Evolutionary conservation across 2,329 filamentous ascomycete species (phyloP).

Genomic region (Thermoascus crustaceus): DNA sequence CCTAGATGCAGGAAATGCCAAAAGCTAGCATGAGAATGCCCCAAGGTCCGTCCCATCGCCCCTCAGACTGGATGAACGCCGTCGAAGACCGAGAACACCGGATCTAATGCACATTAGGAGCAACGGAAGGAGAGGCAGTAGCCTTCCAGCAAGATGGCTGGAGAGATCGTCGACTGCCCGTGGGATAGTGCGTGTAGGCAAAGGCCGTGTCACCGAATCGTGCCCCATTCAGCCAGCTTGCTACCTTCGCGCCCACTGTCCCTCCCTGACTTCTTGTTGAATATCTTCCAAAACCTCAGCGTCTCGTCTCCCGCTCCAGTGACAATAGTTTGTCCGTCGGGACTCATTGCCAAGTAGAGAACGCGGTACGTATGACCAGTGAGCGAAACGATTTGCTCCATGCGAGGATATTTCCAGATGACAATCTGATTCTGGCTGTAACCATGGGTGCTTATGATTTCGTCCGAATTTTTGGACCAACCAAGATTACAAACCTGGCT

Average conservation of each 20-base stretch:
- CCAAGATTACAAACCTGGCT: slow-evolving; percentile 98
- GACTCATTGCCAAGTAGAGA: slow-evolving; percentile 93
- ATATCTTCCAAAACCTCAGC: slow-evolving; percentile 91
- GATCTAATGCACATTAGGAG: slow-evolving; percentile 21
- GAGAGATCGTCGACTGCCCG: neutral
- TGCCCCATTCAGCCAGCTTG: slow-evolving; percentile 68
- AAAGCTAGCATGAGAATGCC: slow-evolving; percentile 16
- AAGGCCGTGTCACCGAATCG: slow-evolving; percentile 54
- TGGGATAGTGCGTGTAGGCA: neutral
- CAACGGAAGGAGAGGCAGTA: slow-evolving; percentile 12
- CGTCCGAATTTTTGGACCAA: slow-evolving; percentile 96
- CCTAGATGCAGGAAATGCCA: slow-evolving; percentile 23
- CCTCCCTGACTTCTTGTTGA: slow-evolving; percentile 69
- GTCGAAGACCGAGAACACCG: slow-evolving; percentile 22
- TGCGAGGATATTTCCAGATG: slow-evolving; percentile 97
- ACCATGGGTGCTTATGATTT: slow-evolving; percentile 93
- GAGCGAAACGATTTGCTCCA: slow-evolving; percentile 91
- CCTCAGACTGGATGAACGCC: slow-evolving; percentile 17
- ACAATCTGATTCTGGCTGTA: slow-evolving; percentile 99
- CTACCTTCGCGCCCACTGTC: slow-evolving; percentile 58
- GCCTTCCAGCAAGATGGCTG: neutral
- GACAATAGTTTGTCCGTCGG: slow-evolving; percentile 85
- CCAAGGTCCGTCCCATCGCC: slow-evolving; percentile 12
- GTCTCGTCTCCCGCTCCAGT: slow-evolving; percentile 97
- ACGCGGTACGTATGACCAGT: slow-evolving; percentile 97